Evolutionary conservation across 257 asterid species (phyloP).

Genomic region (Capsicum chinense): DNA sequence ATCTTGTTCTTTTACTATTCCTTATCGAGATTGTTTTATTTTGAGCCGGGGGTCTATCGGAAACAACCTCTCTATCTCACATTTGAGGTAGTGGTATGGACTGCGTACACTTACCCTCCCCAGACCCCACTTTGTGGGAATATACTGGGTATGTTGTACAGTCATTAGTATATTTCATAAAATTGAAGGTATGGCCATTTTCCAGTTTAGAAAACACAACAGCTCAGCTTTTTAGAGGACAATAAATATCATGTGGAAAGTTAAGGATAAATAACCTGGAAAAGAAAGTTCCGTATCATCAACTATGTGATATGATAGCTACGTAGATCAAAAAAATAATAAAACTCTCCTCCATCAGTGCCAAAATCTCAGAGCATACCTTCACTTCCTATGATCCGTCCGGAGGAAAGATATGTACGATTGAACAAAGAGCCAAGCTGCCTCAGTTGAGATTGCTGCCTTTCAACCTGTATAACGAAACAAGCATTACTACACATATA

Average conservation of each 20-base stretch:
- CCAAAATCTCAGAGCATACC: constrained; percentile 40
- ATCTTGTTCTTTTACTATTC: too few relatives aligned
- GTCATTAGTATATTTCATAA: background rate
- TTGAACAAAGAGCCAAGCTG: constrained; percentile 57
- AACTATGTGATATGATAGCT: background rate
- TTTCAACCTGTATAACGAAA: constrained; percentile 50
- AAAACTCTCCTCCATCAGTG: background rate
- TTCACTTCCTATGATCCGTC: constrained; percentile 49
- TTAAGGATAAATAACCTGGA: background rate
- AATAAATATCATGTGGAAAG: background rate
- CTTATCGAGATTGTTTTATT: too few relatives aligned
- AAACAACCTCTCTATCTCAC: too few relatives aligned
- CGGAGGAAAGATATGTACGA: constrained; percentile 47
- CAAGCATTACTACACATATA: background rate
- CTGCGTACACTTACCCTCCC: too few relatives aligned
- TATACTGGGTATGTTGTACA: too few relatives aligned
- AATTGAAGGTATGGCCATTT: background rate
- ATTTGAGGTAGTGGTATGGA: too few relatives aligned
- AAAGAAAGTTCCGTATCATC: background rate
- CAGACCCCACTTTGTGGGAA: too few relatives aligned
- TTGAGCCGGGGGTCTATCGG: too few relatives aligned
- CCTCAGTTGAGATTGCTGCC: constrained; percentile 65
- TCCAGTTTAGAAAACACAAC: constrained; percentile 3
- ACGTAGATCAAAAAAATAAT: background rate
- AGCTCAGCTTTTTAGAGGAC: constrained; percentile 6